Evolutionary conservation across 2,329 filamentous ascomycete genomes (phyloP), one percentile per base, ranked within the genome.

Genomic region (Tricladium varicosporioides): DNA sequence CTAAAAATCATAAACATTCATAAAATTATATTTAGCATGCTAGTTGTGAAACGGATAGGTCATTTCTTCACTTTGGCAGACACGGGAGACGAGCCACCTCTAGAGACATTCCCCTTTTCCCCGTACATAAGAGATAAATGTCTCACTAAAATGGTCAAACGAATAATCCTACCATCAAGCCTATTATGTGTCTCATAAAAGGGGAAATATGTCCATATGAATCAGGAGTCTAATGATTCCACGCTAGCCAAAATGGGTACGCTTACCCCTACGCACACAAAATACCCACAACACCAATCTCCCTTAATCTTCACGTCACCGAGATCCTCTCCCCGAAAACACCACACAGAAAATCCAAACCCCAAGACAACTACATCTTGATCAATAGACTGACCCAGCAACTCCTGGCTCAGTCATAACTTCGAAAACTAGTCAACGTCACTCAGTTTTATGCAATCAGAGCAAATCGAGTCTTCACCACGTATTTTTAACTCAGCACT

Each of bases 361-460:
- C 48, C 45, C 43, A 53, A 59, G 44, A 22, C 47, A 48, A 49
- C 57, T 56, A 51, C 18, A 14, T 31, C 44, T 19, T 47, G 22
- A 14, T 47, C 33, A 10, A 66, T 27, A 27, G 69, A 68, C 69
- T 70, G 69, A 69, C 62, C 67, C 68, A 68, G 66, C 66, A 46
- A 58, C 43, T 51, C 54, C 66, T 67, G 69, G 69, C 63, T 69
- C 69, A 71, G 69, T 71, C 69, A 65, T 60, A 57, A 27, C 46
- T 56, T 44, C 43, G 45, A 59, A 46, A 32, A 53, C 57, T 43
- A 58, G 42, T 48, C 60, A 48, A 54, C 53, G 31, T 63, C 69
- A 72, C 71, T 71, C 71, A 78, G 73, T 83, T 86, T 80, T 84
- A 87, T 87, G 84, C 84, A 85, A 77, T 77, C 75, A 80, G 80